Conservation (phyloP, 2,329 filamentous ascomycete genomes). For the Penicillium sp. region DNA sequence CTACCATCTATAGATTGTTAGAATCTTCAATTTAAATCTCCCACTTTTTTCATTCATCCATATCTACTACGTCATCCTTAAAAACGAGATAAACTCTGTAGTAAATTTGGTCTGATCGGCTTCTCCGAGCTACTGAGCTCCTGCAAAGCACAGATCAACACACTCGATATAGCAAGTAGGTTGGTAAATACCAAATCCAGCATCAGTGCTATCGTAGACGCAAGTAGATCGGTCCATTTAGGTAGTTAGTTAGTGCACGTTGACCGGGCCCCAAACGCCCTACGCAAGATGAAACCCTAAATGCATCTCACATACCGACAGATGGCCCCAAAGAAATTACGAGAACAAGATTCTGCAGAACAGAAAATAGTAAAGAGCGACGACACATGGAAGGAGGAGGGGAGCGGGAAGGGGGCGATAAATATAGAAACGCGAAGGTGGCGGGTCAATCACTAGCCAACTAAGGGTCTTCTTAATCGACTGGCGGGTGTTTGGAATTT, state of each 20-base stretch:
- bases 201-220: slow-evolving; percentile 3
- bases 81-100: background rate
- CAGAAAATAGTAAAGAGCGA: background rate
- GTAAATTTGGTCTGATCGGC: background rate
- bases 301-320: background rate
- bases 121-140: background rate
- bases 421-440: slow-evolving; percentile 18
- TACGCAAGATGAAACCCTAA: slow-evolving; percentile 3
- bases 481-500: background rate
- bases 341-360: background rate
- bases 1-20: no score
- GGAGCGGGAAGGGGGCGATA: background rate
- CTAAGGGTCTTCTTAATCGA: slow-evolving; percentile 5
- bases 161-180: background rate
- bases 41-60: background rate
- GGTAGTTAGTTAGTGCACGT: background rate
- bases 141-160: background rate
- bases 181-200: background rate
- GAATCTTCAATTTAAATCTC: no score
- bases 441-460: slow-evolving; percentile 12
- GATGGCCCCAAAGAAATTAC: background rate
- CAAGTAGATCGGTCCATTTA: background rate
- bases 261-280: background rate
- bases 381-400: background rate
- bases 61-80: background rate